Evolutionary conservation across 2,329 filamentous ascomycete species (phyloP).

Genomic region (Trichoderma brevicompactum): DNA sequence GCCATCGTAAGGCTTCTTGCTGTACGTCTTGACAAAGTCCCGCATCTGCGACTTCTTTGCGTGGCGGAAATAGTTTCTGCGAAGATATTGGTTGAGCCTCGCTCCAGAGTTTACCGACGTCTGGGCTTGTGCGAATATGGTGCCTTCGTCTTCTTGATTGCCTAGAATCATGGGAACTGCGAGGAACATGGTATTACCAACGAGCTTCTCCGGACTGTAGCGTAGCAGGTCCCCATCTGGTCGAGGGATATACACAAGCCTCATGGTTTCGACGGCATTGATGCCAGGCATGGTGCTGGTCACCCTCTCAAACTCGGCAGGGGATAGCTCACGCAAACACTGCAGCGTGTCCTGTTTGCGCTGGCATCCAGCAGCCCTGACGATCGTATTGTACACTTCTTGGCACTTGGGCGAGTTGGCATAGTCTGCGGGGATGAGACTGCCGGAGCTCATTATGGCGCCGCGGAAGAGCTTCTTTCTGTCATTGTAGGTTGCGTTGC

Average conservation of each 20-base stretch:
- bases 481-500: slow-evolving; percentile 74
- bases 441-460: slow-evolving; percentile 78
- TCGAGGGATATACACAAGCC: slow-evolving; percentile 64
- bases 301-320: slow-evolving; percentile 63
- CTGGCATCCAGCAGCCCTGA: slow-evolving; percentile 64
- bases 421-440: slow-evolving; percentile 61
- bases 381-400: slow-evolving; percentile 64
- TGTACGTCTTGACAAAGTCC: slow-evolving; percentile 59
- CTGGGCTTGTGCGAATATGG: slow-evolving; percentile 64
- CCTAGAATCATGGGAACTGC: slow-evolving; percentile 66
- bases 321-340: slow-evolving; percentile 66
- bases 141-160: slow-evolving; percentile 69
- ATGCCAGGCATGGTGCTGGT: slow-evolving; percentile 62
- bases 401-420: slow-evolving; percentile 71
- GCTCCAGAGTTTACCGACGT: slow-evolving; percentile 60
- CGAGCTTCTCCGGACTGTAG: slow-evolving; percentile 56
- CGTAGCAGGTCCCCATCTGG: slow-evolving; percentile 61
- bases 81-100: slow-evolving; percentile 59
- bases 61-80: slow-evolving; percentile 53
- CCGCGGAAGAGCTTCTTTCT: slow-evolving; percentile 70
- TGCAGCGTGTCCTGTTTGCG: slow-evolving; percentile 59
- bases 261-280: slow-evolving; percentile 60
- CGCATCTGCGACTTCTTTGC: slow-evolving; percentile 47
- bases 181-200: slow-evolving; percentile 54
- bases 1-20: slow-evolving; percentile 52